Evolutionary conservation across 805 yeast species (phyloP), one percentile per base, ranked within the genome.

Genomic region (Yamadazyma scolyti): DNA sequence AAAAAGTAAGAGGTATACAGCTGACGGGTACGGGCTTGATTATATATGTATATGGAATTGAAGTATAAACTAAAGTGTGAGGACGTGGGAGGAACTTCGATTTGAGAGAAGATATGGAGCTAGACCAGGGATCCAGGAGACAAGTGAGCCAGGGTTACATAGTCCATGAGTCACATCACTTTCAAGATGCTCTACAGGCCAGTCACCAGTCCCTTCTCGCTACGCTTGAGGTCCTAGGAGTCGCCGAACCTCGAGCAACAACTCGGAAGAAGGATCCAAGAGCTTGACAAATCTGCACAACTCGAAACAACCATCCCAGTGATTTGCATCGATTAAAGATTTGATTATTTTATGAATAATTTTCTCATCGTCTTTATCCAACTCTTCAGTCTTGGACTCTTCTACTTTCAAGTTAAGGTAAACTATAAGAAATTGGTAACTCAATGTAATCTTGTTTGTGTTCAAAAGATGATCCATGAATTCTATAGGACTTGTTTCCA

Each of bases 151-250:
- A n/a, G n/a, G n/a, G n/a, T n/a, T n/a, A n/a, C n/a, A n/a, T n/a
- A n/a, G n/a, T n/a, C n/a, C n/a, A n/a, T n/a, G n/a, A n/a, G n/a
- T n/a, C n/a, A n/a, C n/a, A 39, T 77, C 83, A 21, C 87, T 77
- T 19, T 82, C 82, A 20, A 90, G 65, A 16, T 93, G 87, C 48
- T 90, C 97, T 2, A 82, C 76, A 0, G 98, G 98, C 99, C 99
- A 93, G 42, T 88, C 96, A 5, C 87, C 94, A 2, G 69, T 59
- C 8, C n/a, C n/a, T n/a, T n/a, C n/a, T n/a, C n/a, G n/a, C n/a
- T n/a, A n/a, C n/a, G n/a, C n/a, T n/a, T n/a, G n/a, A n/a, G n/a
- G n/a, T n/a, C 20, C 19, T 14, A 7, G 19, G 5, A 6, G 44
- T 46, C 16, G 27, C 23, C 16, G 27, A n/a, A n/a, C n/a, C n/a